Evolutionary conservation across 2,329 filamentous ascomycete species (phyloP), one percentile per base, ranked within the genome.

Genomic region (Claviceps maximensis): DNA sequence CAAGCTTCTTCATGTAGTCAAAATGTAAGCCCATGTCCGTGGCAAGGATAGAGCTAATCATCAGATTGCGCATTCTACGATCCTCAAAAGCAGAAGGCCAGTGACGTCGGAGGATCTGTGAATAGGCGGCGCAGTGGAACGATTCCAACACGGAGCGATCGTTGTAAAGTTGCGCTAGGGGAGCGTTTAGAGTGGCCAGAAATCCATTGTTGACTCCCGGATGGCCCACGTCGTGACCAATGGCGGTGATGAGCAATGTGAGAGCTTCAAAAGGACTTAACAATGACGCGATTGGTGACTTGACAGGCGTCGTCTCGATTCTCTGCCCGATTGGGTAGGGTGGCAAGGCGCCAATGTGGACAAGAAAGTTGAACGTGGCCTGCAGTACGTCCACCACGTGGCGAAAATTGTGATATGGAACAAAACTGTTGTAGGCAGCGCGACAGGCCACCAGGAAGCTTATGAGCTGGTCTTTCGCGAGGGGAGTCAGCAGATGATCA

Each of bases 181-280:
- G 91, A 19, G 93, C 87, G 65, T 96, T 95, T 33, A 96, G 78
- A 33, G 87, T 89, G 19, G 95, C 83, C 5, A 98, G 75, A 65
- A 98, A 98, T 31, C 91, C 89, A 65, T 98, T 98, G 72, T 97
- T 98, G 62, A 98, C 93, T 53, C 93, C 93, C 0, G 93, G 93
- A 65, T 98, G 93, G 23, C 93, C 93, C 41, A 97, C 93, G 65
- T 98, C 93, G 61, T 98, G 93, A 44, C 93, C 93, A 62, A 98
- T 94, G n/a, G 93, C 93, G 9, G 91, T 91, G 58, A 97, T 85
- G 47, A 98, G 77, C 2, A 98, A 77, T 0, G 89, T 91, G 51
- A 98, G 75, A 5, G 87, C 87, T 67, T 97, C 90, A 58, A 95
- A 88, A 0, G 91, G 89, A 49, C 79, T 78, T n/a, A 98, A 73